These are phyloP conservation scores for Beta corolliflora DNA, from an alignment of 179 eudicot genomes.

Conservation along the genomic window DNA sequence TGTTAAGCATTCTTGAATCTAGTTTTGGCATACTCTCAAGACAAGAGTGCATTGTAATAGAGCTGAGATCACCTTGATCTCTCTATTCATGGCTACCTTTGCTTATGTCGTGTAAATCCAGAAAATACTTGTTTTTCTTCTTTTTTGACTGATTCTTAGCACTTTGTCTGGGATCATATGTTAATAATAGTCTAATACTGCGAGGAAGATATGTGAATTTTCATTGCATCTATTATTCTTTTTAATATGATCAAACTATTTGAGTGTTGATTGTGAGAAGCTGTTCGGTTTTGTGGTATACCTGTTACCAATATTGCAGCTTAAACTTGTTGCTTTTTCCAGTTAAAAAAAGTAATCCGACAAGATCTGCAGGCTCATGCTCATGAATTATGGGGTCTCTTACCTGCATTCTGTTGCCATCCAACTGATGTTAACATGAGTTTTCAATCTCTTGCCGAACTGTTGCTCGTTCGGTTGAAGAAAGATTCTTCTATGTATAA, in stretches of 20 bases:
- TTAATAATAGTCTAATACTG: not conserved
- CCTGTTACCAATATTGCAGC: slow-evolving; percentile 28
- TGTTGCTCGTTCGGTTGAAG: slow-evolving; percentile 48
- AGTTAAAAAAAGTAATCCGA: slow-evolving; percentile 65
- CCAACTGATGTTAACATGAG: slow-evolving; percentile 63
- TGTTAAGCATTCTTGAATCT: too few relatives aligned
- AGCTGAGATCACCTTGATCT: too few relatives aligned
- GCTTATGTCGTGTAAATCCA: too few relatives aligned
- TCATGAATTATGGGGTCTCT: slow-evolving; percentile 65
- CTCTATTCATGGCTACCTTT: too few relatives aligned
- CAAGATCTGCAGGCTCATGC: slow-evolving; percentile 74
- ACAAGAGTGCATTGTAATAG: too few relatives aligned
- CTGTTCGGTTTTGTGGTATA: slow-evolving; percentile 11
- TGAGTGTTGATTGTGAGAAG: slow-evolving; percentile 7
- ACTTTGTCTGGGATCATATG: too few relatives aligned
- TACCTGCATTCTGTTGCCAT: slow-evolving; percentile 84
- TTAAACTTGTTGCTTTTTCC: slow-evolving; percentile 40
- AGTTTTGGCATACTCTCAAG: too few relatives aligned
- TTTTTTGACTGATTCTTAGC: too few relatives aligned
- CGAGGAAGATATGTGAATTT: not conserved
- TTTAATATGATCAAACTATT: not conserved
- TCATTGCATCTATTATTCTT: not conserved
- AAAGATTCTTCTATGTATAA: slow-evolving; percentile 67
- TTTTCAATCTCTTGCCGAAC: slow-evolving; percentile 51
- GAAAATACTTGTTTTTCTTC: too few relatives aligned